Evolutionary conservation across 1,284 basidiomycete species (phyloP).

Genomic region (Austroboletus novae-zelandiae): DNA sequence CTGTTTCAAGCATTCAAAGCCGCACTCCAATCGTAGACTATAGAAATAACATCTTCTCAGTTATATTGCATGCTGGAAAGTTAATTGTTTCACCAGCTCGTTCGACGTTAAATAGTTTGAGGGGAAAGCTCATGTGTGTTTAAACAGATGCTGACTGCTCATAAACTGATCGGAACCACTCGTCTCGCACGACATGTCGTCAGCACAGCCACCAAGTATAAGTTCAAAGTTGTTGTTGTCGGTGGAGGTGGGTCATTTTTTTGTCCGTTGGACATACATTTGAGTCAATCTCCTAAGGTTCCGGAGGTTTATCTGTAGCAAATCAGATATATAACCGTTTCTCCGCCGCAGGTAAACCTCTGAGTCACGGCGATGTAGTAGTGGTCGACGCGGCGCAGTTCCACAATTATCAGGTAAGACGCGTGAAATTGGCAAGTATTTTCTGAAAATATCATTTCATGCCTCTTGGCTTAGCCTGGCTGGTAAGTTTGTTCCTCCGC

Average conservation of each 20-base stretch:
- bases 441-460: conserved; percentile 7
- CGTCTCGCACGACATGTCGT: conserved; percentile 15
- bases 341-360: conserved; percentile 60
- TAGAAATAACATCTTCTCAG: no score
- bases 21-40: no score
- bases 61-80: no score
- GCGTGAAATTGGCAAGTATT: conserved; percentile 1
- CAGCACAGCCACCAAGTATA: conserved; percentile 42
- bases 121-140: no score
- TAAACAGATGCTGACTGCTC: no score
- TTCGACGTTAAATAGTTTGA: no score
- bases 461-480: conserved; percentile 60
- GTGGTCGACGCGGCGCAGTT: conserved; percentile 77
- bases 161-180: no score
- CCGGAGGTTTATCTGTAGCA: conserved; percentile 75
- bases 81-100: no score
- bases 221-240: conserved; percentile 62
- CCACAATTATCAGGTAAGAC: conserved; percentile 65
- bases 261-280: neutral
- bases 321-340: conserved; percentile 84
- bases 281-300: conserved; percentile 45
- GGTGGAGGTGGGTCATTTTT: conserved; percentile 51
- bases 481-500: conserved; percentile 47
- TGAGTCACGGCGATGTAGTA: conserved; percentile 76
- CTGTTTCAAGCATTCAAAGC: neutral